These are phyloP conservation scores for Coffea humblotiana DNA, from an alignment of 305 asterid species.

Conservation along the genomic window DNA sequence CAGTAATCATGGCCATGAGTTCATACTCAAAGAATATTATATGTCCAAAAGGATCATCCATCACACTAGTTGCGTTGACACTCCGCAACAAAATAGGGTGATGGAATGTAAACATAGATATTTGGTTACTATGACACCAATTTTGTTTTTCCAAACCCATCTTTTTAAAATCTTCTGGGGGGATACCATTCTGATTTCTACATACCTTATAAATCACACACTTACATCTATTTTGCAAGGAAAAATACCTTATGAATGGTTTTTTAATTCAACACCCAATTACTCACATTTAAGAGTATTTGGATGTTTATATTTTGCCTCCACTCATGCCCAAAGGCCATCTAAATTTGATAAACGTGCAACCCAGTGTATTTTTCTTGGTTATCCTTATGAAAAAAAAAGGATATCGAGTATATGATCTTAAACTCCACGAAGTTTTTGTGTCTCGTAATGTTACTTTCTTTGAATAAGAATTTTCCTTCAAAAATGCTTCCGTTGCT, in stretches of 20 bases:
- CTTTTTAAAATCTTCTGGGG: conserved; percentile 11
- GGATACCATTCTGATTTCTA: conserved; percentile 7
- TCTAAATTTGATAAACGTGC: conserved; percentile 3
- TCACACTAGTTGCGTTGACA: conserved; percentile 2
- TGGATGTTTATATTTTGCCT: background rate
- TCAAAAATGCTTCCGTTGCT: background rate
- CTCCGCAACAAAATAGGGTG: conserved; percentile 15
- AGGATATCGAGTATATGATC: conserved; percentile 5
- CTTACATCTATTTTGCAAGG: background rate
- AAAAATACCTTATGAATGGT: background rate
- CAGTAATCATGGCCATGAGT: conserved; percentile 11
- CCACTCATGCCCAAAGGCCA: background rate
- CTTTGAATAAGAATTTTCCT: background rate
- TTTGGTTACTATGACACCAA: conserved; percentile 5
- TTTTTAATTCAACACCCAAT: conserved; percentile 6
- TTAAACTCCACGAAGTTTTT: background rate
- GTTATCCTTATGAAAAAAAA: background rate
- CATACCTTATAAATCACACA: background rate
- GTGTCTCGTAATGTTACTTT: background rate
- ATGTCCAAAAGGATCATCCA: conserved; percentile 10
- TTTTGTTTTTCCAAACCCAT: conserved; percentile 7
- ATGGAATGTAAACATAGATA: conserved; percentile 12
- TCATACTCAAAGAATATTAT: background rate
- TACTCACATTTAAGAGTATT: background rate
- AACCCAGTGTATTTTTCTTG: background rate